Conservation (phyloP, 2,329 filamentous ascomycete genomes). For the Scleromitrula shiraiana region DNA sequence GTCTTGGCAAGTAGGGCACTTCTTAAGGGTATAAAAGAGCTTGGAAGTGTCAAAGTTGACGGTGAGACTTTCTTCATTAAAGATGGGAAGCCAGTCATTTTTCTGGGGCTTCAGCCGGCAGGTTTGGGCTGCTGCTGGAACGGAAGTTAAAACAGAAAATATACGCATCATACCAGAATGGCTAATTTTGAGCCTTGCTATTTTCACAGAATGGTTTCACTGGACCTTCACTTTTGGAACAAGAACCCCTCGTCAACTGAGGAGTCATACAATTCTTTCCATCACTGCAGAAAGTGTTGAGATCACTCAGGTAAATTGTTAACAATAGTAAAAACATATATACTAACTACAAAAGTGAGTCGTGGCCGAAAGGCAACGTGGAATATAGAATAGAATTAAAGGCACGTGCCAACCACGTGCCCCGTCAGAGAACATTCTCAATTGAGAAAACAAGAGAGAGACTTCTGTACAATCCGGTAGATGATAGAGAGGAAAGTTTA, state of each 20-base stretch:
- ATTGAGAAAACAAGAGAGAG: not conserved
- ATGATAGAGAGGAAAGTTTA: not conserved
- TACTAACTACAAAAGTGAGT: too few relatives aligned
- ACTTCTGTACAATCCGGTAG: not conserved
- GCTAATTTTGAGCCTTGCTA: not conserved
- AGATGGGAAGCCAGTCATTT: conserved; percentile 26
- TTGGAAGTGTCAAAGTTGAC: conserved; percentile 14
- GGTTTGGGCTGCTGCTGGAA: conserved; percentile 10
- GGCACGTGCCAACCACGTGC: too few relatives aligned
- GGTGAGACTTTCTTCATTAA: conserved; percentile 33
- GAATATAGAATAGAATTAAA: too few relatives aligned
- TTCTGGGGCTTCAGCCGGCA: conserved; percentile 27
- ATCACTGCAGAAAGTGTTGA: not conserved
- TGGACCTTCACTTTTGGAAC: conserved; percentile 10
- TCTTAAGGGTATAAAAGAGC: not conserved
- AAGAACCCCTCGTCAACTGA: not conserved
- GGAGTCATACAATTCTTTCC: not conserved
- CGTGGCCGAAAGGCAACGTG: too few relatives aligned
- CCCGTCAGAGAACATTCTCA: not conserved
- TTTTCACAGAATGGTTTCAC: conserved; percentile 7
- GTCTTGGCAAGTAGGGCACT: not conserved
- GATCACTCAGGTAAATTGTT: too few relatives aligned
- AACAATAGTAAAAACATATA: too few relatives aligned
- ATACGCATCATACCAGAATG: conserved; percentile 2
- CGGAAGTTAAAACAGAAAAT: conserved; percentile 5